phyloP scores from a whole-genome alignment of 805 yeast species.

The Lipomyces yamanashiensis region DNA sequence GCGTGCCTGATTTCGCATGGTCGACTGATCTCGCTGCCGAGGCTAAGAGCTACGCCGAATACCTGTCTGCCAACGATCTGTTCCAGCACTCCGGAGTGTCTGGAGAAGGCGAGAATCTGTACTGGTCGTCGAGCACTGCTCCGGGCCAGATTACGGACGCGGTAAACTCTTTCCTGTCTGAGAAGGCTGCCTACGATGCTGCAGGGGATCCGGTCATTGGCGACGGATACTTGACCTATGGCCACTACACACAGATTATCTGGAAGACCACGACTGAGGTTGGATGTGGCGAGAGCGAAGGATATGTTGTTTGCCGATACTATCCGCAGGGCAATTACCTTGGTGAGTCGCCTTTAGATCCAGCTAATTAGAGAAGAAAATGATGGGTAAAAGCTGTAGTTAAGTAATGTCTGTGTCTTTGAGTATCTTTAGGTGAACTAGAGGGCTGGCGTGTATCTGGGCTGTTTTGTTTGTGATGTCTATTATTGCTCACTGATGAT shows the following conservation, averaged over 20 bases:
- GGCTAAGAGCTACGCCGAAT: constrained; percentile 16
- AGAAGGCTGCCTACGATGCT: constrained; percentile 9
- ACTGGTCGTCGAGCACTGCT: constrained; percentile 11
- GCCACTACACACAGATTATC: constrained; percentile 18
- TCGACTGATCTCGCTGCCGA: constrained; percentile 8
- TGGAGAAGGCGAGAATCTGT: constrained; percentile 17
- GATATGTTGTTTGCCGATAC: constrained; percentile 21
- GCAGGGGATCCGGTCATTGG: constrained; percentile 13
- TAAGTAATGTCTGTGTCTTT: background rate
- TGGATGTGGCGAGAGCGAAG: constrained; percentile 14
- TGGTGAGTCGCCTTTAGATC: constrained; percentile 12
- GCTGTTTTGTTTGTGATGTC: background rate
- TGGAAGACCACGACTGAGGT: constrained; percentile 21
- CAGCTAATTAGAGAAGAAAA: background rate
- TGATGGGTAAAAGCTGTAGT: background rate
- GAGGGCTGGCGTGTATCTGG: too few relatives aligned
- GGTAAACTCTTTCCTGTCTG: constrained; percentile 6
- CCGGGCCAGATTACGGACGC: constrained; percentile 15
- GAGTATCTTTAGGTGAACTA: too few relatives aligned
- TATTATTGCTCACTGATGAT: too few relatives aligned
- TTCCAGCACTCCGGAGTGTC: constrained; percentile 13
- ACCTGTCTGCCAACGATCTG: constrained; percentile 7
- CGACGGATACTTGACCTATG: constrained; percentile 5
- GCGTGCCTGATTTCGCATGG: constrained; percentile 11
- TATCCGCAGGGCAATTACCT: constrained; percentile 12